Evolutionary conservation across 148 eudicot genomes (phyloP), one percentile per base, ranked within the genome.

Genomic region (Rhododendron simsii): DNA sequence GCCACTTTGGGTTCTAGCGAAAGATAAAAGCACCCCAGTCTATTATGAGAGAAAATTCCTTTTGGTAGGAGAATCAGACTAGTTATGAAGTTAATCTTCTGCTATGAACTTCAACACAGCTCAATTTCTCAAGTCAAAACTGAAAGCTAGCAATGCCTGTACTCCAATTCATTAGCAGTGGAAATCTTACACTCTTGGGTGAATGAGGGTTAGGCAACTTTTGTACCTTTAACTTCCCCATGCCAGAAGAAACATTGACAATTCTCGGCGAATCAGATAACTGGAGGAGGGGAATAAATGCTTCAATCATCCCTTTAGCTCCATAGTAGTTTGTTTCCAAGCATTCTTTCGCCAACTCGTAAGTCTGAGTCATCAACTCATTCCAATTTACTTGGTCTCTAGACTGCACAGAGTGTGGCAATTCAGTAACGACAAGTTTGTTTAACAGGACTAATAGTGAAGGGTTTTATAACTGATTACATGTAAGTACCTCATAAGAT

Each of bases 311-410:
- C 57, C 88, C 80, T 84, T 87, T 92, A 5, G 85, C 89, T 1
- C 96, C 95, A 30, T 91, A 88, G 86, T 92, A 91, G 69, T 94
- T 91, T 79, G 88, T 91, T 47, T 92, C 53, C 35, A 90, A 0
- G 85, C 94, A 90, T 50, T 89, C 87, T 85, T 86, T 86, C 1
- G 91, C 86, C 81, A 87, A 69, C 15, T 91, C 91, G 71, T 89
- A 84, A 18, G 91, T 85, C 82, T 90, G 81, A 26, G 35, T 50
- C 7, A 35, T 12, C 39, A 85, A 0, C 21, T 73, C 84, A 47
- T 28, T 47, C 88, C 87, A 86, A 2, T 67, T 71, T 15, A 79
- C 33, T 50, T 41, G 7, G 14, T 44, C 82, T 67, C 61, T 61
- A 51, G 30, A n/a, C 85, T 81, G 84, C 51, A 86, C n/a, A 8